Evolutionary conservation across 1,284 basidiomycete genomes (phyloP).

Genomic region (Ceratobasidium sp.): DNA sequence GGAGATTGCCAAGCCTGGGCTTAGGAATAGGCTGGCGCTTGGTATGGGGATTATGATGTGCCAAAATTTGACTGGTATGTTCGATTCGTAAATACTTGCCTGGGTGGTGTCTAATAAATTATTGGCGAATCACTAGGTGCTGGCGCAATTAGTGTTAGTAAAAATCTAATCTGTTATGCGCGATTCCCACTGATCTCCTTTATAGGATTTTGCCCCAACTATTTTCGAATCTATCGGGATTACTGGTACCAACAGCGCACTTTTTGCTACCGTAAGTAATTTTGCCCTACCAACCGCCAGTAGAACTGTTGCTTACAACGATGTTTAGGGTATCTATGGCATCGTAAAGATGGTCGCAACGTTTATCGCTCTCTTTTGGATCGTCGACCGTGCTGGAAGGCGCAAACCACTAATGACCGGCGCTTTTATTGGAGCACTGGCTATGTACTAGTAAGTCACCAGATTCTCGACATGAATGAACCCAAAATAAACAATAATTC

Average conservation of each 20-base stretch:
- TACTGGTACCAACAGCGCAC: neutral
- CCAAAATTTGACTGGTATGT: slow-evolving; percentile 55
- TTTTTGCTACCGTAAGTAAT: slow-evolving; percentile 6
- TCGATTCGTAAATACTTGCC: slow-evolving; percentile 50
- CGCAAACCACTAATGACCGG: slow-evolving; percentile 15
- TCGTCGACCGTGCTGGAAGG: slow-evolving; percentile 7
- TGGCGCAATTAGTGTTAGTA: slow-evolving; percentile 55
- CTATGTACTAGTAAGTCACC: slow-evolving; percentile 7
- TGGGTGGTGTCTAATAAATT: slow-evolving; percentile 49
- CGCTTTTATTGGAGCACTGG: neutral
- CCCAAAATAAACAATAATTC: no score
- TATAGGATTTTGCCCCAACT: slow-evolving; percentile 10
- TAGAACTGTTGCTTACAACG: neutral
- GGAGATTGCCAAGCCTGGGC: slow-evolving; percentile 50
- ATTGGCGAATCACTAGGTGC: slow-evolving; percentile 51
- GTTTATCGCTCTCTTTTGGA: slow-evolving; percentile 12
- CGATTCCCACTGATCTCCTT: neutral
- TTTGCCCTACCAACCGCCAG: neutral
- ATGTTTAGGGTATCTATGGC: slow-evolving; percentile 3
- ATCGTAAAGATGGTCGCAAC: slow-evolving; percentile 6
- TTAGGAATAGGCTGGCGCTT: slow-evolving; percentile 53
- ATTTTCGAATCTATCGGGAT: slow-evolving; percentile 16
- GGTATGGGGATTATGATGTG: slow-evolving; percentile 53
- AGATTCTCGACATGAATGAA: neutral
- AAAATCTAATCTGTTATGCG: slow-evolving; percentile 50